Percentiles rank a stretch among this genome's conserved stretches.
These are phyloP conservation scores for Berberis vulgaris DNA, from an alignment of 164 flowering plant species.

Conservation along the genomic window DNA sequence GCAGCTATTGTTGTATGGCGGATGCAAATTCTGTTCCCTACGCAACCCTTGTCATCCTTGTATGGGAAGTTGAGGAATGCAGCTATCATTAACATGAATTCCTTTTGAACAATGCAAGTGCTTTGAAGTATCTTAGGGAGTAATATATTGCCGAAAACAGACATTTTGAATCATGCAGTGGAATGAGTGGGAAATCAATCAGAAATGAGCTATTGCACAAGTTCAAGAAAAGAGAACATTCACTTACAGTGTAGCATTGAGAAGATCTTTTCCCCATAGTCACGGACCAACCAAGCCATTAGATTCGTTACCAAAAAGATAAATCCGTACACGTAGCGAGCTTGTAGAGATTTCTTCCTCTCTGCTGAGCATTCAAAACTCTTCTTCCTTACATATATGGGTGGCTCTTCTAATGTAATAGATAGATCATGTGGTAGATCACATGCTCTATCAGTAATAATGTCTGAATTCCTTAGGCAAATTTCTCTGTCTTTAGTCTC, in stretches of 20 bases:
- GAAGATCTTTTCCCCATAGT: conserved; percentile 50
- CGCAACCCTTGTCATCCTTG: no score
- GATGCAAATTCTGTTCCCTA: no score
- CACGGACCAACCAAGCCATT: conserved; percentile 73
- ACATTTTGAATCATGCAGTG: background rate
- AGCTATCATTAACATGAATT: no score
- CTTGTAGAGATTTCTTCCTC: conserved; percentile 42
- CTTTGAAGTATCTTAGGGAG: no score
- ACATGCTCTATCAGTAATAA: no score
- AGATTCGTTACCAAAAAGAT: conserved; percentile 60
- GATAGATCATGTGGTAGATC: no score
- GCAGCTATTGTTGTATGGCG: no score
- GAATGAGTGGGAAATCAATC: background rate
- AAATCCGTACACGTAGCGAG: conserved; percentile 61
- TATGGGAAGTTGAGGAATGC: no score
- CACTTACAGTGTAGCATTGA: conserved; percentile 50
- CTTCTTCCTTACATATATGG: conserved; percentile 12
- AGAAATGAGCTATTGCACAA: background rate
- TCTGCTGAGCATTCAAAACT: conserved; percentile 17
- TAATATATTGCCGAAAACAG: no score
- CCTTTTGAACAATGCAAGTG: no score
- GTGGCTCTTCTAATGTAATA: background rate
- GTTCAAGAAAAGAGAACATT: background rate
- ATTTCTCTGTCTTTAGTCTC: background rate
- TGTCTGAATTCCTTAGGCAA: no score